These are phyloP conservation scores for Maudiozyma bulderi DNA, from an alignment of 805 yeast genomes.

Conservation along the genomic window DNA sequence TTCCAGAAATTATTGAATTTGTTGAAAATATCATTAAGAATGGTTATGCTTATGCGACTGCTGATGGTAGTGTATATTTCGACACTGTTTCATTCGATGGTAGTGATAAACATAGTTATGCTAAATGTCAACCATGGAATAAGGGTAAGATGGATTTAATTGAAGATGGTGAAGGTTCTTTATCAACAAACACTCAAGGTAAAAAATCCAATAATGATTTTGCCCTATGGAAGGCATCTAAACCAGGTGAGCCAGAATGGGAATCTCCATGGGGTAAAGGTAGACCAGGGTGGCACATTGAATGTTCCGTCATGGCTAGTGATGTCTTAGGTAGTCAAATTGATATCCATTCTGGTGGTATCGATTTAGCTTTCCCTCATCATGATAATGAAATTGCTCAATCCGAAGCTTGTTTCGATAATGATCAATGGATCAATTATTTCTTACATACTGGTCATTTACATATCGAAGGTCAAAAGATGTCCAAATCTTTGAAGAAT, in stretches of 20 bases:
- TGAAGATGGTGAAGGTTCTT: constrained; percentile 91
- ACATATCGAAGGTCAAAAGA: constrained; percentile 96
- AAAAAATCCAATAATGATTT: constrained; percentile 77
- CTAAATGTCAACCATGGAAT: constrained; percentile 97
- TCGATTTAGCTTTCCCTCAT: constrained; percentile 96
- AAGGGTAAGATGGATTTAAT: constrained; percentile 79
- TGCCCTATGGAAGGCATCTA: constrained; percentile 93
- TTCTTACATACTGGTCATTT: constrained; percentile 95
- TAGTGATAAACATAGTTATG: constrained; percentile 68
- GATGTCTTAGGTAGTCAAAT: constrained; percentile 73
- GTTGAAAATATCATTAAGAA: constrained; percentile 65
- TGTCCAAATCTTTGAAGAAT: constrained; percentile 92
- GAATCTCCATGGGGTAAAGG: constrained; percentile 94
- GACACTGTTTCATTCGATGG: constrained; percentile 77
- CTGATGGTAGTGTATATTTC: constrained; percentile 93
- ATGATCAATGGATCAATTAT: constrained; percentile 93
- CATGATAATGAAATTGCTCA: constrained; percentile 98
- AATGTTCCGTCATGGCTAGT: constrained; percentile 97
- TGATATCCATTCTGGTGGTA: constrained; percentile 96
- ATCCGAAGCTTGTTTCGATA: constrained; percentile 83
- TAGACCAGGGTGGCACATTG: constrained; percentile 99
- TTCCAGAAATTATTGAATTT: constrained; percentile 81
- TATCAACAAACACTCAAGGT: constrained; percentile 43
- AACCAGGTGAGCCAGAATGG: constrained; percentile 97
- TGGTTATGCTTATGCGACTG: constrained; percentile 76